Evolutionary conservation across 306 rosid genomes (phyloP).

Genomic region (Medicago truncatula): MtrunA17r5.0-ANR NC_053049.1:28959001-28959500

Average conservation of each 20-base stretch:
- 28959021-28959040: neutral
- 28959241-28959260: constrained; percentile 47
- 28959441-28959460: constrained; percentile 26
- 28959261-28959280: constrained; percentile 53
- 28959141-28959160: constrained; percentile 47
- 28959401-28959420: constrained; percentile 87
- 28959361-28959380: constrained; percentile 21
- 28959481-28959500: constrained; percentile 25
- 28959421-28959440: constrained; percentile 77
- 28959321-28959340: neutral
- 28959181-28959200: constrained; percentile 53
- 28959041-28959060: neutral
- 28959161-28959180: constrained; percentile 49
- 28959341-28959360: neutral
- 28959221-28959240: constrained; percentile 47
- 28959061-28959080: constrained; percentile 1
- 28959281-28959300: neutral
- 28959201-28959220: constrained; percentile 47
- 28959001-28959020: too few relatives aligned
- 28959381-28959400: constrained; percentile 62
- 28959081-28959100: constrained; percentile 68
- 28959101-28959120: constrained; percentile 48
- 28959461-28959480: constrained; percentile 7
- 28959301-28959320: neutral
- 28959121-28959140: constrained; percentile 50